A percentile compares a stretch with the other conserved stretches of the same genome.
phyloP scores from a whole-genome alignment of 169 alveolate genomes.

The Cryptosporidium bovis region DNA sequence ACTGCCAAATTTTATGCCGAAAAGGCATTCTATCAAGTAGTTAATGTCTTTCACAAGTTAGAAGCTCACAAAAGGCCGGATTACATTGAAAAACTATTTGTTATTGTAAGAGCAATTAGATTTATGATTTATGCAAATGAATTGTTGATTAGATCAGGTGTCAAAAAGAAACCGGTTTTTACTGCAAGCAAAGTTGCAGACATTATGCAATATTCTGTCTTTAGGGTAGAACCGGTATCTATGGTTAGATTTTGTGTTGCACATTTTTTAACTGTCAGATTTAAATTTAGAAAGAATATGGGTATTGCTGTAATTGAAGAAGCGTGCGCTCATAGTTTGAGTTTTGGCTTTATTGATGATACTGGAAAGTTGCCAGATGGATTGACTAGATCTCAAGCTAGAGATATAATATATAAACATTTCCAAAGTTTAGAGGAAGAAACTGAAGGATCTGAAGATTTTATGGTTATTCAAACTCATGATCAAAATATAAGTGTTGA shows the following conservation, averaged over 20 bases:
- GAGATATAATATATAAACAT: constrained; percentile 43
- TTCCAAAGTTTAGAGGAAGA: constrained; percentile 26
- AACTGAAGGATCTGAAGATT: constrained; percentile 16
- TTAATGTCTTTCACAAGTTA: constrained; percentile 9
- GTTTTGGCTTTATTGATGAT: constrained; percentile 72
- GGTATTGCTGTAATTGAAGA: constrained; percentile 72
- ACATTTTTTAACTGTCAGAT: constrained; percentile 30
- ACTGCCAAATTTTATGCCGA: constrained; percentile 11
- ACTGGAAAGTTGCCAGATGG: constrained; percentile 41
- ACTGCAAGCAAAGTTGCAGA: constrained; percentile 30
- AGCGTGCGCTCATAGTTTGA: constrained; percentile 71
- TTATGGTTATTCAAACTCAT: constrained; percentile 14
- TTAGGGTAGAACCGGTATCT: constrained; percentile 63
- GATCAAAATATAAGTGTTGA: constrained; percentile 31
- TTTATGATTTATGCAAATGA: constrained; percentile 71
- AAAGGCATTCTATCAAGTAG: constrained; percentile 1
- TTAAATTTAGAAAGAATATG: constrained; percentile 47
- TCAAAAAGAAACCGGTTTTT: constrained; percentile 57
- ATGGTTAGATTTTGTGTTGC: constrained; percentile 66
- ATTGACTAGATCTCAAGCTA: constrained; percentile 39
- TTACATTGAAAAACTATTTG: constrained; percentile 61
- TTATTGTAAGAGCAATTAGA: constrained; percentile 54
- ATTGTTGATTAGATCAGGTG: constrained; percentile 46
- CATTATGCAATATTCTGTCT: constrained; percentile 64
- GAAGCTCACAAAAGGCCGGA: constrained; percentile 72